Percentiles rank a stretch among this genome's conserved stretches.
phyloP scores from a whole-genome alignment of 179 eudicot species.

The Spinacia oleracea region DNA sequence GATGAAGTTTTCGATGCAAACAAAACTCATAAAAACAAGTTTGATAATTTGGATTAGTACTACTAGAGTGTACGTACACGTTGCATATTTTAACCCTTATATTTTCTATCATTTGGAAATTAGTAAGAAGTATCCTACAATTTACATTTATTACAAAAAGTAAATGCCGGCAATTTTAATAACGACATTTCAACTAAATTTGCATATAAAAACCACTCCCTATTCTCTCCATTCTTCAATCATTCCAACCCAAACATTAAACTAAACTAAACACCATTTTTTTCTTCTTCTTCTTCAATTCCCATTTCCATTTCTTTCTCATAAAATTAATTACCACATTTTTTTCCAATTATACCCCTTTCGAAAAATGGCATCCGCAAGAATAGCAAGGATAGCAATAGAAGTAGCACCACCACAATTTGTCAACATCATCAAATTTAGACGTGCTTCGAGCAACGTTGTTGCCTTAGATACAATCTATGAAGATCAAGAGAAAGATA shows the following conservation, averaged over 20 bases:
- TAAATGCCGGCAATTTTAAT: neutral
- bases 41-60: neutral
- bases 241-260: no score
- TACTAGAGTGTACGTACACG: no score
- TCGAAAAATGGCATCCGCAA: neutral
- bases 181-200: neutral
- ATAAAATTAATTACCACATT: no score
- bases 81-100: neutral
- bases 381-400: slow-evolving; percentile 4
- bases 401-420: slow-evolving; percentile 7
- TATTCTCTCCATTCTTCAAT: no score
- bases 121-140: neutral
- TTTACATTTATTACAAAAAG: slow-evolving; percentile 1
- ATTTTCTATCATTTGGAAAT: neutral
- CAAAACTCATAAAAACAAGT: neutral
- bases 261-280: neutral
- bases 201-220: neutral
- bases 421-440: neutral
- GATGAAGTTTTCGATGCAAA: neutral
- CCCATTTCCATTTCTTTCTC: no score
- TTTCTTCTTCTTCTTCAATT: neutral
- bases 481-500: slow-evolving; percentile 2
- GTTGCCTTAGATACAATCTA: neutral
- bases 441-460: neutral
- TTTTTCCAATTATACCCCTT: no score